Evolutionary conservation across 768 basidiomycete genomes (phyloP), one percentile per base, ranked within the genome.

Genomic region (Ramaria sp.): DNA sequence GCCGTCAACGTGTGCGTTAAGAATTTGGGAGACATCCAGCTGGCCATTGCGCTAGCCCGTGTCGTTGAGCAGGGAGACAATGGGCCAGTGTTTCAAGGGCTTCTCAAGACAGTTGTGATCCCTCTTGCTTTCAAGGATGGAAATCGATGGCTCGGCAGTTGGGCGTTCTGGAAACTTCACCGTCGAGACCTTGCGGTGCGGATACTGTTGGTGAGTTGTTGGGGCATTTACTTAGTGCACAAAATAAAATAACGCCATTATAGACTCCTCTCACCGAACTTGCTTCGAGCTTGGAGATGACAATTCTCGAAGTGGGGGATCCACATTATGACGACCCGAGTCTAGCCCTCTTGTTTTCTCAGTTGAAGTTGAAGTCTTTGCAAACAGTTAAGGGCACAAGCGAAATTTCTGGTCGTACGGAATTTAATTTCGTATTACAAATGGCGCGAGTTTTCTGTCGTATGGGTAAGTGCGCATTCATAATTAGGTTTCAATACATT

Each of bases 351-450:
- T 70, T 98, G 51, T 96, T 95, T 68, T 86, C 85, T 9, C 88
- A 96, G 59, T 71, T 99, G 53, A 84, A 88, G 59, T 81, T 83
- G 30, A 94, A 88, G 71, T 93, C 93, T 0, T 69, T 98, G 25
- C 95, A 98, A 71, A 84, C 95, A 3, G 88, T 87, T 1, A 85
- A 93, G 65, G 95, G 95, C 13, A 91, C 89, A 0, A 91, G 83
- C 61, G 89, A 94, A 62, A 91, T 97, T 27, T 84, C 89, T 0
- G 88, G 86, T 16, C 77, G 78, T 43, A 80, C 83, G 12, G 95
- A 99, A 64, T 97, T 94, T 69, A 93, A 88, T 64, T 98, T 98
- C 65, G 90, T 99, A 9, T 72, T 94, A 27, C 94, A 98, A 69
- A 91, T 92, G 61, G 88, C 93, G 0, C 80, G 91, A 27, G 88